These are phyloP conservation scores for Meyerozyma athensensis DNA, from an alignment of 1,139 yeast species.

Conservation along the genomic window DNA sequence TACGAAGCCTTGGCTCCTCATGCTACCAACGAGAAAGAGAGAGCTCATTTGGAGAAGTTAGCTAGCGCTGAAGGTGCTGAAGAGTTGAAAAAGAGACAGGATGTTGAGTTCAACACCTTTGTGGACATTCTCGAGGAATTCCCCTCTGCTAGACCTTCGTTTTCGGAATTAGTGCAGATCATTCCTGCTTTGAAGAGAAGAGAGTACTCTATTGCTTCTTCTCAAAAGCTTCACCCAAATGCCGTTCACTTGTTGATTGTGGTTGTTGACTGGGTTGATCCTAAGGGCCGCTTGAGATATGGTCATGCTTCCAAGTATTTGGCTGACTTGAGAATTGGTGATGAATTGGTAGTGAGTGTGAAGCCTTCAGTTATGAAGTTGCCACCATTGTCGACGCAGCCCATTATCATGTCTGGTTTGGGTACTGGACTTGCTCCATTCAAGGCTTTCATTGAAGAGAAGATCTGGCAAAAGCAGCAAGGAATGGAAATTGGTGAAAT, in stretches of 20 bases:
- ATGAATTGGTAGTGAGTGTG: constrained; percentile 88
- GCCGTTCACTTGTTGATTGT: constrained; percentile 90
- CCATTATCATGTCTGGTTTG: constrained; percentile 93
- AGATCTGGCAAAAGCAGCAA: constrained; percentile 86
- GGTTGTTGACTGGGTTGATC: constrained; percentile 94
- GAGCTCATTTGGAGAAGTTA: constrained; percentile 54
- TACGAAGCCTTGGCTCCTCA: constrained; percentile 75
- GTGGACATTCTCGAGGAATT: constrained; percentile 80
- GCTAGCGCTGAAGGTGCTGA: constrained; percentile 81
- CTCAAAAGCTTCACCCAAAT: constrained; percentile 87
- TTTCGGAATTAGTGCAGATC: constrained; percentile 64
- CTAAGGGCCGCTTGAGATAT: constrained; percentile 77
- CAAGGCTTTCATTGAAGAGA: constrained; percentile 95
- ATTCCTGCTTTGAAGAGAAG: constrained; percentile 91
- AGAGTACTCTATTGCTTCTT: constrained; percentile 98
- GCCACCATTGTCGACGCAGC: constrained; percentile 82
- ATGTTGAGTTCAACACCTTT: constrained; percentile 75
- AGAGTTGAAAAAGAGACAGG: constrained; percentile 80
- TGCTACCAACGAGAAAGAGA: constrained; percentile 69
- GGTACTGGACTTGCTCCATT: constrained; percentile 99
- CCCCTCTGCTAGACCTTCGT: constrained; percentile 77
- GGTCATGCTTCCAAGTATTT: constrained; percentile 94
- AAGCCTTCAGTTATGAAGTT: constrained; percentile 97
- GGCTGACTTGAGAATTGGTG: constrained; percentile 73
- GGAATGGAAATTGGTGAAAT: constrained; percentile 89